Base-by-base conservation (phyloP, 345 rosid species). In the Eucalyptus sp. region DNA sequence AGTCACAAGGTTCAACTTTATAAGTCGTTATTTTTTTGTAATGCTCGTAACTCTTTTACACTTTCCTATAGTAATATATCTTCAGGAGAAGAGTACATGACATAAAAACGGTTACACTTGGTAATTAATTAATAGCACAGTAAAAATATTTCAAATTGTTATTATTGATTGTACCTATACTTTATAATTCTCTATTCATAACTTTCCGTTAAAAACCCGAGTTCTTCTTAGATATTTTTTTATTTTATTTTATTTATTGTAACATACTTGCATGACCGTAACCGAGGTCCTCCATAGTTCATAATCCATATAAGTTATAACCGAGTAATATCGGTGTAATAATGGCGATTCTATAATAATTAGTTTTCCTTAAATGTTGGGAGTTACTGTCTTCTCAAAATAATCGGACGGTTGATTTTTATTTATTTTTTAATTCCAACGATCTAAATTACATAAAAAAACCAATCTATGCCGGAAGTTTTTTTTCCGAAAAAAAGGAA, bases 311-410 rank as follows among this genome's bases (percentile, higher is more conserved):
- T 37, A 41, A 41, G 41, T 41, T 41, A 41, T 41, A 4, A 10
- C 8, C 2, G 0, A 8, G 5, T 66, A 8, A 4, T 66, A 31
- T 1, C 0, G 16, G 4, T 13, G 17, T 29, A 14, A 4, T 31
- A 15, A 18, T 13, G 84, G 8, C 15, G 3, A 76, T 41, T 76
- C 27, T 37, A 41, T 20, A 20, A 41, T 10, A 16, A 10, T 2
- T 37, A 37, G 3, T 76, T 76, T 76, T 76, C 27, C 48, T 41
- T 10, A 20, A 37, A 41, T 10, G 3, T 41, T 76, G 46, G 0
- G 46, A 71, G 24, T 71, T 18, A 37, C 13, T 20, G 27, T 37
- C 83, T 71, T 71, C 18, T 33, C 25, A 33, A 71, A 15, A 37
- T 37, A 71, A 18, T 71, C 7, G 6, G 81, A 37, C 7, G 13